Evolutionary conservation across 345 rosid species (phyloP).

Genomic region (Microcos paniculata): DNA sequence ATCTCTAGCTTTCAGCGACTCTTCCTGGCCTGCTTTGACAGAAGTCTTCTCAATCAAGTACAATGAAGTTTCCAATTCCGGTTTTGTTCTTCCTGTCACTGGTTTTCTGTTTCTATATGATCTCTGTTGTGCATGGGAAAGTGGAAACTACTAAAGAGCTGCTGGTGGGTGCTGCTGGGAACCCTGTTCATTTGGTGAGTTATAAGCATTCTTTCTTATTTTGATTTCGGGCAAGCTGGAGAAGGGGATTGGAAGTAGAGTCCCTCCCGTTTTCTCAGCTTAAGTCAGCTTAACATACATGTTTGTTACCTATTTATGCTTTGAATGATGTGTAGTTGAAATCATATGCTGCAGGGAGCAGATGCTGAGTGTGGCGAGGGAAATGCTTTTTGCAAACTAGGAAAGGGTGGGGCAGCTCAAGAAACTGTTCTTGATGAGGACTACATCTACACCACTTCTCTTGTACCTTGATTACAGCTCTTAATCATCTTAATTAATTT

Average conservation of each 20-base stretch:
- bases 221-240: no score
- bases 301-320: no score
- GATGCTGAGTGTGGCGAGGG: conserved; percentile 3
- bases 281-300: no score
- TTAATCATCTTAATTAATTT: background rate
- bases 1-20: background rate
- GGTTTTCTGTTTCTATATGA: background rate
- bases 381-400: conserved; percentile 20
- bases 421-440: conserved; percentile 19
- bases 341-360: conserved; percentile 1
- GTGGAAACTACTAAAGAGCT: background rate
- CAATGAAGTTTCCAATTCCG: conserved; percentile 5
- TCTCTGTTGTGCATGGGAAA: conserved; percentile 7
- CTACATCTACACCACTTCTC: conserved; percentile 29
- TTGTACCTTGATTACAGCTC: background rate
- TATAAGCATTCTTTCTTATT: background rate
- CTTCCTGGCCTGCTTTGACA: background rate
- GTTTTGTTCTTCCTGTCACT: background rate
- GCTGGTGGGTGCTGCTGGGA: conserved; percentile 9
- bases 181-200: conserved; percentile 13
- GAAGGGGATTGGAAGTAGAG: no score
- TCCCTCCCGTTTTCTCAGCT: background rate
- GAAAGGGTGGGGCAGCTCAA: conserved; percentile 17
- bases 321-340: background rate
- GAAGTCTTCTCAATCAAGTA: background rate